Conservation (phyloP, 2,329 filamentous ascomycete species). For the Paramyrothecium roridum region DNA sequence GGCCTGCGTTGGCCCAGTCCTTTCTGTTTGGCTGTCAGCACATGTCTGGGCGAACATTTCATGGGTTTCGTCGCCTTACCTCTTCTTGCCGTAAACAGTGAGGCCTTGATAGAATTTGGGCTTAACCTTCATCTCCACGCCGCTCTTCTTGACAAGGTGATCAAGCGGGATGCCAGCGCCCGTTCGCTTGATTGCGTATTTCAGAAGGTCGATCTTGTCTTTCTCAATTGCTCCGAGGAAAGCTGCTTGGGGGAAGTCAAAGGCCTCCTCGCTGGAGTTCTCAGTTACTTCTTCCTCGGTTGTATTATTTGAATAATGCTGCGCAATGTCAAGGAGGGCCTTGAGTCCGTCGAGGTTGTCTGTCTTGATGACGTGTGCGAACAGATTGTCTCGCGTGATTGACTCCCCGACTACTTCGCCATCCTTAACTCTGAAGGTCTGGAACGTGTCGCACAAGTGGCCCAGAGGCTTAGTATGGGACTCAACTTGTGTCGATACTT, state of each 20-base stretch:
- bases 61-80: constrained; percentile 23
- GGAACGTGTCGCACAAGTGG: constrained; percentile 42
- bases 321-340: constrained; percentile 53
- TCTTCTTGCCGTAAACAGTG: constrained; percentile 71
- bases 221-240: constrained; percentile 42
- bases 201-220: constrained; percentile 55
- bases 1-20: constrained; percentile 70
- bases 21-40: constrained; percentile 27
- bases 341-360: constrained; percentile 54
- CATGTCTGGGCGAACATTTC: neutral
- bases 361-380: constrained; percentile 44
- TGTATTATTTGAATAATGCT: constrained; percentile 39
- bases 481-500: constrained; percentile 66
- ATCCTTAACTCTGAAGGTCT: constrained; percentile 27
- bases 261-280: constrained; percentile 22
- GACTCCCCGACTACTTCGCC: constrained; percentile 14
- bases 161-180: constrained; percentile 70
- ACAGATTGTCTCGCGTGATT: constrained; percentile 17
- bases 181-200: constrained; percentile 60
- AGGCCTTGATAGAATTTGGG: constrained; percentile 74
- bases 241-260: constrained; percentile 32
- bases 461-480: constrained; percentile 54
- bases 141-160: constrained; percentile 62
- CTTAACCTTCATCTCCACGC: constrained; percentile 60
- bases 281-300: constrained; percentile 28